phyloP scores from a whole-genome alignment of 1,139 yeast species.

The Lodderomyces beijingensis region DNA sequence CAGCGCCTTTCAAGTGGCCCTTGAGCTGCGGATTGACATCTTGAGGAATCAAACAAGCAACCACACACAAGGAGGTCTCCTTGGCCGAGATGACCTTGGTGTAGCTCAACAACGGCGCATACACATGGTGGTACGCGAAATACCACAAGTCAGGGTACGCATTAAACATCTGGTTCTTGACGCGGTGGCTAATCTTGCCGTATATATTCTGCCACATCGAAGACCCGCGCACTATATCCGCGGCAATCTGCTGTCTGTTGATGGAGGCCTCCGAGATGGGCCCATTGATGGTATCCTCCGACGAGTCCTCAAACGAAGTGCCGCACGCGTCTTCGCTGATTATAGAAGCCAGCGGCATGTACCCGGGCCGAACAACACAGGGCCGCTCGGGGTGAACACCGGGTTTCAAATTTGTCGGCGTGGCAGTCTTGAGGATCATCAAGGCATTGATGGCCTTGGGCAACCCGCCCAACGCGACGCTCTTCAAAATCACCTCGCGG shows the following conservation, averaged over 20 bases:
- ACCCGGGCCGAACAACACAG: constrained; percentile 31
- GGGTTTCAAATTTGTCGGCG: constrained; percentile 50
- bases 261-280: constrained; percentile 34
- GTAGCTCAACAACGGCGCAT: constrained; percentile 71
- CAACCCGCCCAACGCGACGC: constrained; percentile 74
- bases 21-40: constrained; percentile 93
- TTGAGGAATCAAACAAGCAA: constrained; percentile 82
- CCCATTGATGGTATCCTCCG: constrained; percentile 41
- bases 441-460: constrained; percentile 83
- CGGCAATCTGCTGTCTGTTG: constrained; percentile 23
- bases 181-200: constrained; percentile 66
- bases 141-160: constrained; percentile 87
- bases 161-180: constrained; percentile 59
- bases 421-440: constrained; percentile 57
- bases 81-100: constrained; percentile 57
- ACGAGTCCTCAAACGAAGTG: constrained; percentile 21
- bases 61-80: constrained; percentile 75
- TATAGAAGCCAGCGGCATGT: constrained; percentile 33
- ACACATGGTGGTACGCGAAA: constrained; percentile 68
- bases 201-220: constrained; percentile 76
- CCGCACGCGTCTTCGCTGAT: constrained; percentile 42
- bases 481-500: constrained; percentile 73
- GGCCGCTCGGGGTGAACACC: constrained; percentile 27
- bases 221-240: constrained; percentile 47
- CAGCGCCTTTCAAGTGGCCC: constrained; percentile 85